Percentiles rank a stretch among this genome's conserved stretches.
Conservation (phyloP, 169 alveolate genomes). For the Eimeria necatrix region DNA sequence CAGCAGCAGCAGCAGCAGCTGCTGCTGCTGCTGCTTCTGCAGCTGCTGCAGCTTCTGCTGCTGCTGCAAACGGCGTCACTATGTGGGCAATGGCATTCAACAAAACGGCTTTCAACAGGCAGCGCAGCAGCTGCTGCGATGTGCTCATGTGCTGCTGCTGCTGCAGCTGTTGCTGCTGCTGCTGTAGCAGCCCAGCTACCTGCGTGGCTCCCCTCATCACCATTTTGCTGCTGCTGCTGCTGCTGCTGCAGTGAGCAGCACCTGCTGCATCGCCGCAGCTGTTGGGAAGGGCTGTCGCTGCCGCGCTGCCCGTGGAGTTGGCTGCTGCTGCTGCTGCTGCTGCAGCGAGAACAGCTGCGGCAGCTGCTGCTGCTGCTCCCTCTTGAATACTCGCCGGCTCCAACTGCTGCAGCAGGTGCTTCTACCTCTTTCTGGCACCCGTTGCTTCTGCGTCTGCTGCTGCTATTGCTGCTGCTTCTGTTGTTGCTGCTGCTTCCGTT, state of each 20-base stretch:
- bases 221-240: conserved; percentile 7
- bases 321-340: no score
- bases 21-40: conserved; percentile 11
- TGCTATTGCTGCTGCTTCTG: not conserved
- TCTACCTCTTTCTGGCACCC: not conserved
- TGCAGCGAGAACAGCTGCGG: not conserved
- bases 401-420: not conserved
- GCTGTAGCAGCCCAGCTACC: no score
- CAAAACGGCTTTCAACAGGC: no score
- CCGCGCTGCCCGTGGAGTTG: no score
- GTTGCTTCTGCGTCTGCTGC: conserved; percentile 49
- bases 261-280: not conserved
- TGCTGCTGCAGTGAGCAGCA: not conserved
- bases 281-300: not conserved
- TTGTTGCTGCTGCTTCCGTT: not conserved
- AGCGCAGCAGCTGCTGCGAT: not conserved
- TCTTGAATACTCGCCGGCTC: not conserved
- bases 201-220: no score
- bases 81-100: no score
- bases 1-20: not conserved
- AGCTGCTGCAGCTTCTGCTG: not conserved
- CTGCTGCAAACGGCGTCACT: no score
- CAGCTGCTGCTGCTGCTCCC: not conserved
- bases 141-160: conserved; percentile 20
- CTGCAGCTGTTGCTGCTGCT: conserved; percentile 14